Base-by-base conservation (phyloP, 2,329 filamentous ascomycete genomes). In the Domatiomyces globalis region DNA sequence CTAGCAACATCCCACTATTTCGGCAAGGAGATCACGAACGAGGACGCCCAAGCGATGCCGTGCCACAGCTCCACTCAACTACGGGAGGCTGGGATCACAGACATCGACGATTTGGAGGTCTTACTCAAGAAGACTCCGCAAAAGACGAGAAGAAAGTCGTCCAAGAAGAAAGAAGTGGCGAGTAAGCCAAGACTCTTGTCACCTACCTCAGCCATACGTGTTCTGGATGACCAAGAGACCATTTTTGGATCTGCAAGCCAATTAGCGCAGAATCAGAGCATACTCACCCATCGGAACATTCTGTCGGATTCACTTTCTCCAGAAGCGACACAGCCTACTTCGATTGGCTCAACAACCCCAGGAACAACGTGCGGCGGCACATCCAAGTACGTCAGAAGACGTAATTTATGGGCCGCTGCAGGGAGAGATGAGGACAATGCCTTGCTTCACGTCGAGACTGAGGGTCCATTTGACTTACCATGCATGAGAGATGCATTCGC, bases 171-270 rank as follows among this genome's bases (percentile, higher is more conserved):
- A 8, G 62, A 63, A 22, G 58, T 63, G 42, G 62, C 63, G 49
- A 57, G 69, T 68, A 63, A 75, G 69, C 58, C 59, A 63, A 48
- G 66, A 45, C 68, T 94, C 1, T 69, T 86, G 9, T 86, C 85
- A 0, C 87, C 87, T 0, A 71, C 70, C 46, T 77, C 83, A 20
- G 87, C 86, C 1, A 67, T 83, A 44, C 77, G 77, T 49, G 76
- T 83, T 58, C 76, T 84, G 12, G 73, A 77, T 2, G 71, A 76
- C 1, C 87, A 92, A 63, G 80, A 88, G 54, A 85, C 89, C 62
- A 69, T 94, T 0, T 94, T 94, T 66, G 87, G 87, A 1, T 92
- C 87, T 0, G 89, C 84, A 1, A 94, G 87, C 64, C 87, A 94
- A 64, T 69, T 94, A 20, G 83, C 82, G 12, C 71, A 76, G 50